These are phyloP conservation scores for Leavenworthia alabamica DNA, from an alignment of 345 rosid species.

Conservation along the genomic window DNA sequence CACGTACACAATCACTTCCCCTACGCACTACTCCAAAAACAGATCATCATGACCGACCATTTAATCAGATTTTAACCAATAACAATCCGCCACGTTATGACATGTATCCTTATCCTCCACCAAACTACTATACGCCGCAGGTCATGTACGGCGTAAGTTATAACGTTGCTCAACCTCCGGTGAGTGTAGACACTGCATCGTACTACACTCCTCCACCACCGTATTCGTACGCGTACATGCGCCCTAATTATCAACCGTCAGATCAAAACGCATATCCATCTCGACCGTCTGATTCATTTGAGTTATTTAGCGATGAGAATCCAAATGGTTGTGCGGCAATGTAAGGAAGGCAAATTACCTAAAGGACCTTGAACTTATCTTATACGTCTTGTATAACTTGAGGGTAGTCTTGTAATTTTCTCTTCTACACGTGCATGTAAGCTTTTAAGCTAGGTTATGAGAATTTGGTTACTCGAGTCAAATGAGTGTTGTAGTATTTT, in stretches of 20 bases:
- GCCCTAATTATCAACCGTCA: slow-evolving; percentile 31
- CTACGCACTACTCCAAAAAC: slow-evolving; percentile 4
- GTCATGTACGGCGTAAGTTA: slow-evolving; percentile 47
- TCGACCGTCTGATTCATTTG: slow-evolving; percentile 51
- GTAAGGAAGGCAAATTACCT: slow-evolving; percentile 28
- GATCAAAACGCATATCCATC: slow-evolving; percentile 33
- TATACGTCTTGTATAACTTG: slow-evolving; percentile 9
- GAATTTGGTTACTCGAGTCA: neutral
- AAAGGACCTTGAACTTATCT: neutral
- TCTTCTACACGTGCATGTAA: slow-evolving; percentile 2
- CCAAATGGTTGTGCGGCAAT: slow-evolving; percentile 77
- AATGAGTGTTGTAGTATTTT: neutral
- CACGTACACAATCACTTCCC: slow-evolving; percentile 16
- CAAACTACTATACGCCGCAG: slow-evolving; percentile 33
- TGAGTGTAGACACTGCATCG: slow-evolving; percentile 27
- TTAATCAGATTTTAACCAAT: slow-evolving; percentile 19
- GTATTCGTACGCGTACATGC: slow-evolving; percentile 37
- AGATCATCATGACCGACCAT: slow-evolving; percentile 25
- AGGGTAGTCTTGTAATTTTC: neutral
- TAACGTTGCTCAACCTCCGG: slow-evolving; percentile 39
- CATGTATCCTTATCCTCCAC: slow-evolving; percentile 28
- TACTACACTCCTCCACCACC: slow-evolving; percentile 35
- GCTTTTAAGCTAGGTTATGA: slow-evolving; percentile 1
- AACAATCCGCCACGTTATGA: slow-evolving; percentile 39
- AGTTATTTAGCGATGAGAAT: slow-evolving; percentile 80